Evolutionary conservation across 768 basidiomycete genomes (phyloP), one percentile per base, ranked within the genome.

Genomic region (Psilocybe subaeruginosa): DNA sequence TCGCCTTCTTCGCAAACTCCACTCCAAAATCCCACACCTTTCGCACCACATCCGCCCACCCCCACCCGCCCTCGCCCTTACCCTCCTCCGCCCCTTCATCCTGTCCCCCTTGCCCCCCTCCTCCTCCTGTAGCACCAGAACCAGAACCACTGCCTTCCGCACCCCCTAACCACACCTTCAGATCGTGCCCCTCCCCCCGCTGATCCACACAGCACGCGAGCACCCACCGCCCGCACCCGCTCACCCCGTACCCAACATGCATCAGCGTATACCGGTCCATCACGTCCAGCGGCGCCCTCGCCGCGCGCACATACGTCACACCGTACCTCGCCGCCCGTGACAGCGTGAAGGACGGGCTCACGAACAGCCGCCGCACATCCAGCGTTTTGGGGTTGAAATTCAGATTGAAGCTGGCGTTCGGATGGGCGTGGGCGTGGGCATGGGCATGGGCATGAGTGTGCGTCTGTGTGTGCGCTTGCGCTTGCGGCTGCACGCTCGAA

Each of bases 181-280:
- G 68, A 62, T 91, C 86, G 66, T 90, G 85, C 14, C 82, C 85
- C 70, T 95, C 91, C 2, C 92, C 93, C 1, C 89, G 80, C 70
- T 93, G 86, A 68, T 95, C 93, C 5, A 91, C 76, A 66, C 88
- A 90, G 31, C 85, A 79, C n/a, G 85, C 85, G 16, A 92, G 69
- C 5, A 94, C 78, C 93, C 93, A 95, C 70, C 88, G 89, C 8
- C 88, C 83, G 60, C 89, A 90, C 4, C 71, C 66, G 9, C 89
- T 88, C 1, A 89, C 62, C 43, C 75, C 79, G 71, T 95, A 95
- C 2, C 85, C 93, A 41, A 94, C 80, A 69, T 95, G 93, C 47
- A 95, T 75, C 56, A 94, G 73, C 1, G 84, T 87, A 35, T 73
- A 60, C 2, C 78, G 72, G 68, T 83, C 79, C 60, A 80, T 59